A percentile compares a stretch with the other conserved stretches of the same genome.
phyloP scores from a whole-genome alignment of 2,329 filamentous ascomycete species.

The Pseudocercospora pini-densiflorae region DNA sequence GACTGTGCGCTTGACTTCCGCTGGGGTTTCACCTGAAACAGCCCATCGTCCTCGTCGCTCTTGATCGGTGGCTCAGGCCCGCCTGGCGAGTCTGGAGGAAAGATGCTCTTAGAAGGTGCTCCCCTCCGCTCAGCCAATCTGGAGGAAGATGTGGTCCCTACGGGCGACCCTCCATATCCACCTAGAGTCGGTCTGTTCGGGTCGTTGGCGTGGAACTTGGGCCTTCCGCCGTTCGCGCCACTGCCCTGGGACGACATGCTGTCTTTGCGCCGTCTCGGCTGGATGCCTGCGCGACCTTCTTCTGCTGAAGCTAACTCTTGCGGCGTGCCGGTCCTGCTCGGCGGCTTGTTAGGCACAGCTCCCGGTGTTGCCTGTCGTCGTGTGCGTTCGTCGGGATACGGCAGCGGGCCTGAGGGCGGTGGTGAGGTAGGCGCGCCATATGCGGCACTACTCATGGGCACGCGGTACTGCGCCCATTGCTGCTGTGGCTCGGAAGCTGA shows the following conservation, averaged over 20 bases:
- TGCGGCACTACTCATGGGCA: slow-evolving; percentile 36
- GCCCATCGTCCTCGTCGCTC: slow-evolving; percentile 63
- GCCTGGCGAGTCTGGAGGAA: slow-evolving; percentile 81
- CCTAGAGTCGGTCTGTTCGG: slow-evolving; percentile 53
- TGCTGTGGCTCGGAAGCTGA: slow-evolving; percentile 32
- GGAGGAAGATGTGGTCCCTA: slow-evolving; percentile 33
- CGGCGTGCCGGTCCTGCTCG: slow-evolving; percentile 35
- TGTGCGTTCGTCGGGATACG: slow-evolving; percentile 37
- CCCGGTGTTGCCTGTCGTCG: slow-evolving; percentile 28
- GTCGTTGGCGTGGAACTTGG: slow-evolving; percentile 53
- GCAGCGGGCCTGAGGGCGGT: slow-evolving; percentile 37
- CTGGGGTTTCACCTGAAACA: slow-evolving; percentile 64
- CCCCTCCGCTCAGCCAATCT: slow-evolving; percentile 81
- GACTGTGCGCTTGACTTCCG: slow-evolving; percentile 27
- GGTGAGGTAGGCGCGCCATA: slow-evolving; percentile 40
- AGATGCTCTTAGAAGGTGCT: slow-evolving; percentile 73
- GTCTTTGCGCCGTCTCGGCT: slow-evolving; percentile 29
- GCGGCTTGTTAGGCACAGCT: slow-evolving; percentile 19
- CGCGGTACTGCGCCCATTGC: slow-evolving; percentile 42
- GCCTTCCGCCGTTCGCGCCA: slow-evolving; percentile 35
- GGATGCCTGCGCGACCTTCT: slow-evolving; percentile 30
- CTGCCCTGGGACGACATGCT: slow-evolving; percentile 41
- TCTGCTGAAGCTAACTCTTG: slow-evolving; percentile 31
- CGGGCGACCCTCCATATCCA: slow-evolving; percentile 48
- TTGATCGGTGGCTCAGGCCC: slow-evolving; percentile 72